Conservation (phyloP, 2,329 filamentous ascomycete genomes). For the Fusarium nematophilum region DNA sequence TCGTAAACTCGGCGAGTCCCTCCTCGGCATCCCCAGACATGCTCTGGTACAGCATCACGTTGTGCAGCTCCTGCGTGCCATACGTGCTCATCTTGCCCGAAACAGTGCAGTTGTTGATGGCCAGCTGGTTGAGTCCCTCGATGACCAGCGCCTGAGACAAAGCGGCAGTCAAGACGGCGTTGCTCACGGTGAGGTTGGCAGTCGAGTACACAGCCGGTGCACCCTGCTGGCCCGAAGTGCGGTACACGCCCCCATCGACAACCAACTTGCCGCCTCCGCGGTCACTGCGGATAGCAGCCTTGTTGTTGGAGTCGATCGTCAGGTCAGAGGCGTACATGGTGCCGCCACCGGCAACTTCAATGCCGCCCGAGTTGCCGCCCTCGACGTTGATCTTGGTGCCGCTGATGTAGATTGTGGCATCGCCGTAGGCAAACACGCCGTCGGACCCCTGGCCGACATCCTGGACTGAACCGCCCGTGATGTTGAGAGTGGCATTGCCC, state of each 20-base stretch:
- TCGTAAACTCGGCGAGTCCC: slow-evolving; percentile 18
- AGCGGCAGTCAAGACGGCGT: slow-evolving; percentile 9
- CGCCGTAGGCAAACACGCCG: slow-evolving; percentile 21
- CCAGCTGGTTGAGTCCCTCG: slow-evolving; percentile 22
- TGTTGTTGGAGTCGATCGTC: slow-evolving; percentile 21
- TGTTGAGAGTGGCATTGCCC: slow-evolving; percentile 17
- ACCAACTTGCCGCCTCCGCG: slow-evolving; percentile 18
- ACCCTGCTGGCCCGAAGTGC: slow-evolving; percentile 14
- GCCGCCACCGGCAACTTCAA: slow-evolving; percentile 23
- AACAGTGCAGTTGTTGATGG: slow-evolving; percentile 26
- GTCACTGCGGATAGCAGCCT: slow-evolving; percentile 25
- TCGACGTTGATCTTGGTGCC: slow-evolving; percentile 21
- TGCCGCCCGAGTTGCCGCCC: slow-evolving; percentile 19
- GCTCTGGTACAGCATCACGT: slow-evolving; percentile 28
- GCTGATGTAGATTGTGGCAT: slow-evolving; percentile 19
- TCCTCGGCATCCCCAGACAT: slow-evolving; percentile 29
- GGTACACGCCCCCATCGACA: slow-evolving; percentile 20
- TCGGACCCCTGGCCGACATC: slow-evolving; percentile 18
- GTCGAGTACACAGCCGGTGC: slow-evolving; percentile 25
- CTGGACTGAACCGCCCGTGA: slow-evolving; percentile 13
- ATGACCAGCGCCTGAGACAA: slow-evolving; percentile 20
- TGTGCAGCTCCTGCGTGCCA: slow-evolving; percentile 20
- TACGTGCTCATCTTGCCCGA: slow-evolving; percentile 21
- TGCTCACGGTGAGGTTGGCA: slow-evolving; percentile 21
- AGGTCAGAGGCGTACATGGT: slow-evolving; percentile 19